A percentile compares a stretch with the other conserved stretches of the same genome.
phyloP scores from a whole-genome alignment of 371 early-diverging fungal genomes.

The Syncephalastrum sp. region DNA sequence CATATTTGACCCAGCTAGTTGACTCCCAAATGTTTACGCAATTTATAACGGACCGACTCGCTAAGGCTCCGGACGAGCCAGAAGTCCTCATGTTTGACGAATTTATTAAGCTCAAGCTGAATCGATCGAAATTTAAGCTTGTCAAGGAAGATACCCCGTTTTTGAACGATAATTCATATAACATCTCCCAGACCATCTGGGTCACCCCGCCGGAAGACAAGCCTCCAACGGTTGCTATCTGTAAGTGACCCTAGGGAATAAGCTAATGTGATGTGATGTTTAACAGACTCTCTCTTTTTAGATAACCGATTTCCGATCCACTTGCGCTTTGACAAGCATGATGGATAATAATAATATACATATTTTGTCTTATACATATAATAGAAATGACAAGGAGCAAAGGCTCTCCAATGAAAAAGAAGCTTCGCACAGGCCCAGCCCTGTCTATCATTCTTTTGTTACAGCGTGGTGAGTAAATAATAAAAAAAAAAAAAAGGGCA shows the following conservation, averaged over 20 bases:
- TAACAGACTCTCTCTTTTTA: neutral
- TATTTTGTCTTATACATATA: no score
- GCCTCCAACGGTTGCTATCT: neutral
- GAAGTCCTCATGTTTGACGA: slow-evolving; percentile 77
- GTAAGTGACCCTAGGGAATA: slow-evolving; percentile 7
- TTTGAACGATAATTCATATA: slow-evolving; percentile 54
- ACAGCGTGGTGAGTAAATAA: no score
- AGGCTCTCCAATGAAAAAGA: no score
- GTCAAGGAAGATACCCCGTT: slow-evolving; percentile 82
- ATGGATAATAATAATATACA: no score
- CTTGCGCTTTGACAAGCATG: slow-evolving; percentile 9
- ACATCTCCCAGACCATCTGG: slow-evolving; percentile 49
- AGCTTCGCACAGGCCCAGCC: no score
- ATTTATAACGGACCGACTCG: slow-evolving; percentile 73
- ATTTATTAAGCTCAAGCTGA: slow-evolving; percentile 77
- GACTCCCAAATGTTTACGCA: slow-evolving; percentile 83
- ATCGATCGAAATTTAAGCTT: slow-evolving; percentile 72
- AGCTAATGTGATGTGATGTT: neutral
- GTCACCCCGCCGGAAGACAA: slow-evolving; percentile 32
- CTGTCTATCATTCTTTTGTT: no score
- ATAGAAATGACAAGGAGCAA: no score
- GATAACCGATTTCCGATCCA: slow-evolving; percentile 39
- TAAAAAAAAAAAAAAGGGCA: no score
- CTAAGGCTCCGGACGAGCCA: slow-evolving; percentile 64
- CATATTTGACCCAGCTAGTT: slow-evolving; percentile 61